Evolutionary conservation across 2,329 filamentous ascomycete genomes (phyloP).

Genomic region (Achaetomium macrosporum): DNA sequence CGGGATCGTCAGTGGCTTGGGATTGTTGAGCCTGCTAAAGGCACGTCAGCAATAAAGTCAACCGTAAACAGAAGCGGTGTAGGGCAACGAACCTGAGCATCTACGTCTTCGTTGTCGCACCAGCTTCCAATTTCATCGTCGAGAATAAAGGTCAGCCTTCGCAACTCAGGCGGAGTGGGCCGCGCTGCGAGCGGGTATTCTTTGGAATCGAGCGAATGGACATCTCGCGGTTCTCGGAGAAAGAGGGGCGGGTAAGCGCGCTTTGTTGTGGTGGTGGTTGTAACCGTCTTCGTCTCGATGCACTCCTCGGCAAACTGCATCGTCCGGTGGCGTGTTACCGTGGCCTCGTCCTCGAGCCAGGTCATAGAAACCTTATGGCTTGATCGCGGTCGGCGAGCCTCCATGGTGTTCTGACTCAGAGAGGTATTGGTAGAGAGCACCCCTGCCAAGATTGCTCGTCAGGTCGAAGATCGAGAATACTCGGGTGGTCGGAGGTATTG

Average conservation of each 20-base stretch:
- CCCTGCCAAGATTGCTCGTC: background rate
- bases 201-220: slow-evolving; percentile 73
- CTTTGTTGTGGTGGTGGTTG: slow-evolving; percentile 87
- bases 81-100: slow-evolving; percentile 16
- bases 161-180: slow-evolving; percentile 73
- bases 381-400: slow-evolving; percentile 30
- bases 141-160: slow-evolving; percentile 67
- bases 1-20: slow-evolving; percentile 20
- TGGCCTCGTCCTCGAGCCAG: slow-evolving; percentile 30
- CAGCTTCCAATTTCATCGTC: slow-evolving; percentile 48
- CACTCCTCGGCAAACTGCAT: slow-evolving; percentile 57
- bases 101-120: slow-evolving; percentile 24
- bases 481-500: background rate
- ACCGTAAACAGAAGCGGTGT: background rate
- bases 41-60: slow-evolving; percentile 9
- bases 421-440: background rate
- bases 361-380: slow-evolving; percentile 32
- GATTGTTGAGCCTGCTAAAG: slow-evolving; percentile 16
- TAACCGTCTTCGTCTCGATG: slow-evolving; percentile 67
- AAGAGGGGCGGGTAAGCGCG: slow-evolving; percentile 78
- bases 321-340: slow-evolving; percentile 20
- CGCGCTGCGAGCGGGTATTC: slow-evolving; percentile 82
- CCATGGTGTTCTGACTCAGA: slow-evolving; percentile 24
- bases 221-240: slow-evolving; percentile 64
- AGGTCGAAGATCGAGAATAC: background rate